Percentiles rank a stretch among this genome's conserved stretches.
Evolutionary conservation across 805 yeast genomes (phyloP).

Genomic region (Hyphopichia homilentoma): DNA sequence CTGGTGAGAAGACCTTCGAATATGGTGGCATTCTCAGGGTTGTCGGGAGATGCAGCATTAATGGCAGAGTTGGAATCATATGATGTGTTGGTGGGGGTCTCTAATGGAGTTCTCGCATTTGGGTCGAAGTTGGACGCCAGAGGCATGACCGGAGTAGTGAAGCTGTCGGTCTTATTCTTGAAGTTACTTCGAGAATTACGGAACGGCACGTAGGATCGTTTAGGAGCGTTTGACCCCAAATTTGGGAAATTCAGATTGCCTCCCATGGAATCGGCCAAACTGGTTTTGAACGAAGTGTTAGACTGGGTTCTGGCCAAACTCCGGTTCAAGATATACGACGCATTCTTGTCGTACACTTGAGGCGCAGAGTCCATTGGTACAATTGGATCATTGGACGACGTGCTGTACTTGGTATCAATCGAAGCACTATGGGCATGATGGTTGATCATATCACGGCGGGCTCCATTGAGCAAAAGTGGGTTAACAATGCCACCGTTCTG

Average conservation of each 20-base stretch:
- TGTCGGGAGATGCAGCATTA: background rate
- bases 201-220: conserved; percentile 41
- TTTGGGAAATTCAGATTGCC: conserved; percentile 16
- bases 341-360: conserved; percentile 74
- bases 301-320: conserved; percentile 73
- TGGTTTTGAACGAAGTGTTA: conserved; percentile 71
- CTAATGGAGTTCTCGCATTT: conserved; percentile 10
- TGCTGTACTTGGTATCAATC: conserved; percentile 53
- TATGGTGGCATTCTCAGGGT: conserved; percentile 15
- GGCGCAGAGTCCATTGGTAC: conserved; percentile 70
- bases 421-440: conserved; percentile 51
- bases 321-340: conserved; percentile 66
- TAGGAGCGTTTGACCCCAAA: conserved; percentile 11
- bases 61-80: conserved; percentile 4
- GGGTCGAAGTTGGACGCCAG: conserved; percentile 18
- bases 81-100: conserved; percentile 7
- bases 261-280: conserved; percentile 66
- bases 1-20: conserved; percentile 25
- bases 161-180: conserved; percentile 14
- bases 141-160: conserved; percentile 20
- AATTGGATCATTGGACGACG: conserved; percentile 36
- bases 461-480: conserved; percentile 6
- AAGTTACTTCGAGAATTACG: conserved; percentile 25
- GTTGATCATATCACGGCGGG: conserved; percentile 6
- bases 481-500: conserved; percentile 8